Evolutionary conservation across 1,139 yeast genomes (phyloP).

Genomic region (Saccharomyces hybrid): DNA sequence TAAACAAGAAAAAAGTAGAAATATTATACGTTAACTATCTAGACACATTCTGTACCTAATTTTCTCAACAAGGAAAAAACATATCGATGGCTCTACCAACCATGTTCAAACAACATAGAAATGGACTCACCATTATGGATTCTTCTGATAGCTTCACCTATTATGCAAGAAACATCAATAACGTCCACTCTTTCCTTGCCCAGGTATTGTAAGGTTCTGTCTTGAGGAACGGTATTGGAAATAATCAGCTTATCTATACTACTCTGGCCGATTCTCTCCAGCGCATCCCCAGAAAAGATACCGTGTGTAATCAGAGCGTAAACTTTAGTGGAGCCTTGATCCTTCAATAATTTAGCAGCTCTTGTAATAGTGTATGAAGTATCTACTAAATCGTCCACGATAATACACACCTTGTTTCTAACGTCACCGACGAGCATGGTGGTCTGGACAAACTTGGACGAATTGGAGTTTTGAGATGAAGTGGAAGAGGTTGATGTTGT

Average conservation of each 20-base stretch:
- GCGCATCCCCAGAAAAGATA: slow-evolving; percentile 85
- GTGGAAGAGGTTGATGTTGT: slow-evolving; percentile 1
- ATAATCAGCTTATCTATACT: slow-evolving; percentile 79
- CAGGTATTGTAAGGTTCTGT: slow-evolving; percentile 37
- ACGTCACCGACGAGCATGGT: slow-evolving; percentile 96
- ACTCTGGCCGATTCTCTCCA: slow-evolving; percentile 58
- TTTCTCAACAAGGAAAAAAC: background rate
- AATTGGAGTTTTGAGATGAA: slow-evolving; percentile 4
- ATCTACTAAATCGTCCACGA: slow-evolving; percentile 89
- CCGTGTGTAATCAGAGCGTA: slow-evolving; percentile 92
- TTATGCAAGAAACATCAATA: slow-evolving; percentile 76
- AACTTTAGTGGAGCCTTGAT: slow-evolving; percentile 83
- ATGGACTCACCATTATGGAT: slow-evolving; percentile 96
- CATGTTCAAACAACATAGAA: slow-evolving; percentile 86
- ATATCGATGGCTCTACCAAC: slow-evolving; percentile 39
- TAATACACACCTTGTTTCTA: slow-evolving; percentile 69
- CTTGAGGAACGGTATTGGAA: slow-evolving; percentile 91
- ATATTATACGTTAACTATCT: background rate
- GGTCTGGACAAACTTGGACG: slow-evolving; percentile 28
- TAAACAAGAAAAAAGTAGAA: background rate
- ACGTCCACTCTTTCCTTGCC: slow-evolving; percentile 65
- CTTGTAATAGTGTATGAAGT: slow-evolving; percentile 88
- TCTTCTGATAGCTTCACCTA: slow-evolving; percentile 92
- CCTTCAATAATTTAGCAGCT: slow-evolving; percentile 85
- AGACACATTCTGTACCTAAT: background rate